Conservation (phyloP, 2,329 filamentous ascomycete species). For the Pestalotiopsis sp. region DNA sequence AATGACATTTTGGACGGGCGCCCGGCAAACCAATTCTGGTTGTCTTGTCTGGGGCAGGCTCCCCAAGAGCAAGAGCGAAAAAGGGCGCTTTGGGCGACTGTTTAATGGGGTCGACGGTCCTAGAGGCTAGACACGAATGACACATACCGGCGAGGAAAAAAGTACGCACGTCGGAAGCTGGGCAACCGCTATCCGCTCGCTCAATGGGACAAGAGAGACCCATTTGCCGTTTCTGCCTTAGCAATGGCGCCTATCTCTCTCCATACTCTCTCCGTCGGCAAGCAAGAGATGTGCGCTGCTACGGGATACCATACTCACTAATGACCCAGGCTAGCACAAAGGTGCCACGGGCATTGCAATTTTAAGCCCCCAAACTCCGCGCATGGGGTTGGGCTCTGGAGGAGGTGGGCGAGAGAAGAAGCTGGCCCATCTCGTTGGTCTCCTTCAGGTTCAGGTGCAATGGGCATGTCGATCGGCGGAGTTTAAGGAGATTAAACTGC, state of each 20-base stretch:
- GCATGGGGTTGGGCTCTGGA: neutral
- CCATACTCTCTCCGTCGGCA: neutral
- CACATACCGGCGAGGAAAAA: neutral
- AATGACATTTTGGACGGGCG: neutral
- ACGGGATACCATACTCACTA: neutral
- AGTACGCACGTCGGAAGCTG: neutral
- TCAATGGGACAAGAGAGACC: neutral
- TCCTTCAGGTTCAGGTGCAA: neutral
- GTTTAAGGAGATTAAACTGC: slow-evolving; percentile 1
- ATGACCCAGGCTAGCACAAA: neutral
- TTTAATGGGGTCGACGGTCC: too few species aligned
- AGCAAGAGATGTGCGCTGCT: neutral
- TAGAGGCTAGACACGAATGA: neutral
- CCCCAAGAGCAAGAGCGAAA: too few species aligned
- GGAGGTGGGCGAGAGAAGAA: neutral
- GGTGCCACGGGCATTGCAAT: neutral
- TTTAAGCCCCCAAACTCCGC: neutral
- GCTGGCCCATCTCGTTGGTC: neutral
- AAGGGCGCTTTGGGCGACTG: too few species aligned
- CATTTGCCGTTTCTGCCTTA: neutral
- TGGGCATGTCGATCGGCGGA: slow-evolving; percentile 5
- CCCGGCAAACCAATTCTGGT: neutral
- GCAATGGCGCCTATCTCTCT: neutral
- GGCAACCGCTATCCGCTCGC: neutral
- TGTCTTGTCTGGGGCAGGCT: neutral